Conservation (phyloP, 768 basidiomycete species). For the Chiua virens region DNA sequence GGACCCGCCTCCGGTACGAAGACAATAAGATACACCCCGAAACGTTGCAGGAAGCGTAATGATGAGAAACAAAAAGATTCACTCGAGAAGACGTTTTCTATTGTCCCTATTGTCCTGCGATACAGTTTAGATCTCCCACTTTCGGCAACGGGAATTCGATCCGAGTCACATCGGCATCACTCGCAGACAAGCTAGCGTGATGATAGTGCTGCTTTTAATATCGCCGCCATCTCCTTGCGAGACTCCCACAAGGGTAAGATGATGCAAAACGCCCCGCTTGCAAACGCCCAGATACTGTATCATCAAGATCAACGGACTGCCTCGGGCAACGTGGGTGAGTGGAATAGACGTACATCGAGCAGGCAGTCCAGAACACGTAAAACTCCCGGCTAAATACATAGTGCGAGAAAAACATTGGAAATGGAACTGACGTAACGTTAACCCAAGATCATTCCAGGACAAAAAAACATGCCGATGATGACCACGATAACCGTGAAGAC, state of each 20-base stretch:
- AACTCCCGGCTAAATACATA: slow-evolving; percentile 37
- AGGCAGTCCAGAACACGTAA: slow-evolving; percentile 39
- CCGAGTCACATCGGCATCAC: neutral
- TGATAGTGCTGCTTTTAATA: slow-evolving; percentile 11
- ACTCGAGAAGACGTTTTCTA: slow-evolving; percentile 13
- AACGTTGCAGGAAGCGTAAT: slow-evolving; percentile 4
- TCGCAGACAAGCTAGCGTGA: no score
- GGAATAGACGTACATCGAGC: slow-evolving; percentile 34
- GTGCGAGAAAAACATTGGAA: slow-evolving; percentile 41
- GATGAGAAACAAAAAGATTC: slow-evolving; percentile 16
- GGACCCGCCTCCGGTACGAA: slow-evolving; percentile 4
- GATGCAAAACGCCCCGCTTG: slow-evolving; percentile 38
- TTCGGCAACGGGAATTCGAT: neutral
- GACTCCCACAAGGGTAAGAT: slow-evolving; percentile 40
- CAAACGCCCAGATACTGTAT: slow-evolving; percentile 35
- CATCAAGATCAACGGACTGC: slow-evolving; percentile 3
- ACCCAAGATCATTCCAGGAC: neutral
- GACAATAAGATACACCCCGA: slow-evolving; percentile 27
- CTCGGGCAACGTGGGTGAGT: neutral
- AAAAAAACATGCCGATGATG: slow-evolving; percentile 30
- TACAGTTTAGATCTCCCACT: neutral
- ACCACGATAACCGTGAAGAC: slow-evolving; percentile 34
- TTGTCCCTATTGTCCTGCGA: slow-evolving; percentile 27
- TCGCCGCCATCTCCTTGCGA: slow-evolving; percentile 30
- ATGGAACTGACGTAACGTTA: slow-evolving; percentile 27